Percentiles rank a stretch among this genome's conserved stretches.
Evolutionary conservation across 352 stramenopile genomes (phyloP).

Genomic region (Globisporangium canariense): DNA sequence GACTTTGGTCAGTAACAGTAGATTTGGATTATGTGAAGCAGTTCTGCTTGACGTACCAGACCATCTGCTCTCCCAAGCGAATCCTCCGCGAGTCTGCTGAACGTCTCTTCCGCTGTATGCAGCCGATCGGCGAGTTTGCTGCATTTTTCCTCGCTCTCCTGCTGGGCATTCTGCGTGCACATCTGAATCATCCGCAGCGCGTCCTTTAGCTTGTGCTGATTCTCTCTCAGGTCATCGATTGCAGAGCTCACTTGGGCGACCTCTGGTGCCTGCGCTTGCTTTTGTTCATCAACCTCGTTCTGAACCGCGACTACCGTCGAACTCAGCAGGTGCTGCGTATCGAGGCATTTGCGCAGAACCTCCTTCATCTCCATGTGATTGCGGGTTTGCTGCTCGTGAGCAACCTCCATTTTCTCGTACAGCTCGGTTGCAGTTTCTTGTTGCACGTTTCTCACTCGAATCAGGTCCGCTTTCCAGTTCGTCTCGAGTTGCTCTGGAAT

Average conservation of each 20-base stretch:
- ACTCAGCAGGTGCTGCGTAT: slow-evolving; percentile 62
- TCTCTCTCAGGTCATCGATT: slow-evolving; percentile 48
- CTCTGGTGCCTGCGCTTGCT: slow-evolving; percentile 8
- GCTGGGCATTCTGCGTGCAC: slow-evolving; percentile 39
- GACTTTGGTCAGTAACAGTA: not conserved
- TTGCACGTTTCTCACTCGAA: slow-evolving; percentile 2
- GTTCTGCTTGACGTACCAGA: slow-evolving; percentile 27
- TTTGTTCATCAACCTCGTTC: slow-evolving; percentile 42
- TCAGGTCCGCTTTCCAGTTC: slow-evolving; percentile 16
- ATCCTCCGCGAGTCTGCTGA: slow-evolving; percentile 34
- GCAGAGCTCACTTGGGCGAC: slow-evolving; percentile 12
- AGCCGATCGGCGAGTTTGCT: slow-evolving; percentile 33
- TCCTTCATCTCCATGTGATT: slow-evolving; percentile 32
- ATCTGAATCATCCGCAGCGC: slow-evolving; percentile 44
- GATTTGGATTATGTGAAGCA: not conserved
- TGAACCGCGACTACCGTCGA: slow-evolving; percentile 53
- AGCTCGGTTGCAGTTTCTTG: slow-evolving; percentile 19
- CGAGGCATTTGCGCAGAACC: slow-evolving; percentile 49
- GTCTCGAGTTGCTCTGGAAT: slow-evolving; percentile 25
- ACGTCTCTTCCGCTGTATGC: slow-evolving; percentile 37
- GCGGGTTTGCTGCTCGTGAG: slow-evolving; percentile 5
- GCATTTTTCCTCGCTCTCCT: slow-evolving; percentile 27
- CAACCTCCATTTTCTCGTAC: slow-evolving; percentile 14
- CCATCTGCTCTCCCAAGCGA: slow-evolving; percentile 35
- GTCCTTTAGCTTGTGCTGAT: slow-evolving; percentile 41